A percentile compares a stretch with the other conserved stretches of the same genome.
These are phyloP conservation scores for Vachellia pachyceras DNA, from an alignment of 306 rosid species.

Conservation along the genomic window DNA sequence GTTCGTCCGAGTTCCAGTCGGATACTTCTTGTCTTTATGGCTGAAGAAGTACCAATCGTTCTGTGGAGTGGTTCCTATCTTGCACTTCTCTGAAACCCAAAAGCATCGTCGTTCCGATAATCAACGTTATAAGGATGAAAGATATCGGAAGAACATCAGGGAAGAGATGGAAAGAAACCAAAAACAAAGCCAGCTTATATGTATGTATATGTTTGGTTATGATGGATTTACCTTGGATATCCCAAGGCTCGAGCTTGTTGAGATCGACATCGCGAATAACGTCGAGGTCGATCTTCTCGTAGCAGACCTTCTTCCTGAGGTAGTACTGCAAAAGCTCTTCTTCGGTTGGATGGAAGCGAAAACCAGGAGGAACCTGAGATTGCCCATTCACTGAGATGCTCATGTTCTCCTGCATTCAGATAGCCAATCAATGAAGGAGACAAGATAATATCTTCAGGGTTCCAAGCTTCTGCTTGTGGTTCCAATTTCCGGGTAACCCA, in stretches of 20 bases:
- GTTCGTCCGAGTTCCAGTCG: constrained; percentile 86
- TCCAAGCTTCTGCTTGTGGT: too few species aligned
- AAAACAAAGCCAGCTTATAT: too few species aligned
- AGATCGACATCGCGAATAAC: constrained; percentile 95
- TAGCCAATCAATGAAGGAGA: too few species aligned
- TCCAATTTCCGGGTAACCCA: too few species aligned
- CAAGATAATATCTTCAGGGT: too few species aligned
- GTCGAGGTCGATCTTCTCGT: constrained; percentile 76
- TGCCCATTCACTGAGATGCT: constrained; percentile 85
- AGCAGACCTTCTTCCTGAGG: constrained; percentile 77
- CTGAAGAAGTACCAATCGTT: constrained; percentile 96
- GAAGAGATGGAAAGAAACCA: too few species aligned
- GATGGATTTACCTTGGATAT: too few species aligned
- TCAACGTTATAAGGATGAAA: too few species aligned
- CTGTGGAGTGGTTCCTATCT: constrained; percentile 91
- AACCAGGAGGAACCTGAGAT: constrained; percentile 88
- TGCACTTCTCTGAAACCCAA: constrained; percentile 68
- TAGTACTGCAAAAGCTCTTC: constrained; percentile 82
- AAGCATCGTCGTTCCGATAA: too few species aligned
- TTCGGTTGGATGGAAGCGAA: constrained; percentile 83
- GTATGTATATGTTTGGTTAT: background rate
- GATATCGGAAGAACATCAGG: too few species aligned
- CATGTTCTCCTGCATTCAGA: constrained; percentile 67
- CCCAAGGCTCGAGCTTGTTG: too few species aligned
- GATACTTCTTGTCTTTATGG: too few species aligned